Evolutionary conservation across 2,329 filamentous ascomycete species (phyloP), one percentile per base, ranked within the genome.

Genomic region (Calonectria henricotiae): DNA sequence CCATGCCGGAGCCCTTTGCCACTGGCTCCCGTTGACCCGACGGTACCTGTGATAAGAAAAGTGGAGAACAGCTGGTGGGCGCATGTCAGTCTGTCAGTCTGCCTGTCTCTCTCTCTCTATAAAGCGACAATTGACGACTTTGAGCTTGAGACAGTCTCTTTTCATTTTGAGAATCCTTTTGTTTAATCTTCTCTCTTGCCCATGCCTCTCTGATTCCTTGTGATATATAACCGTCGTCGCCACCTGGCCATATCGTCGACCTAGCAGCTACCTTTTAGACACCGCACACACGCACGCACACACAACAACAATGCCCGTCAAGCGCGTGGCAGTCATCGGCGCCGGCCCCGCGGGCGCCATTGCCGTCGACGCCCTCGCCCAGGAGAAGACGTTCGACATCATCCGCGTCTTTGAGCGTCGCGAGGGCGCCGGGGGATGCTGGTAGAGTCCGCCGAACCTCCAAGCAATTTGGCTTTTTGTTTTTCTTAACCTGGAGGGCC

Each of bases 331-430:
- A 25, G 85, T 91, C 4, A 89, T 92, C 75, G 89, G 90, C 17
- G 85, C 89, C 2, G 89, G 89, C 5, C 89, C 90, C 7, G 84
- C 87, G 2, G 89, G 89, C 2, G 87, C 87, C 15, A 90, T 91
- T 68, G 81, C 89, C 0, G 86, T 90, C 4, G 89, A 91, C 81
- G 89, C 89, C 4, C 79, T 91, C 35, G 85, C 84, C 23, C 85
- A 89, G 77, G 90, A 92, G 76, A 83, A 88, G 70, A 76, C 81
- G 0, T 91, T 91, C 74, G 87, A 90, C 67, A 77, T 83, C 0
- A 89, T 91, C 69, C 85, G 88, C 11, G 88, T 91, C 0, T 92
- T 91, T 76, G 90, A 92, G 77, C 83, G 89, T 37, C 85, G 89
- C 65, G 87, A 89, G 67, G 84, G 83, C 32, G 82, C 88, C 0